Base-by-base conservation (phyloP, 768 basidiomycete species). In the Lactarius psammicola region DNA sequence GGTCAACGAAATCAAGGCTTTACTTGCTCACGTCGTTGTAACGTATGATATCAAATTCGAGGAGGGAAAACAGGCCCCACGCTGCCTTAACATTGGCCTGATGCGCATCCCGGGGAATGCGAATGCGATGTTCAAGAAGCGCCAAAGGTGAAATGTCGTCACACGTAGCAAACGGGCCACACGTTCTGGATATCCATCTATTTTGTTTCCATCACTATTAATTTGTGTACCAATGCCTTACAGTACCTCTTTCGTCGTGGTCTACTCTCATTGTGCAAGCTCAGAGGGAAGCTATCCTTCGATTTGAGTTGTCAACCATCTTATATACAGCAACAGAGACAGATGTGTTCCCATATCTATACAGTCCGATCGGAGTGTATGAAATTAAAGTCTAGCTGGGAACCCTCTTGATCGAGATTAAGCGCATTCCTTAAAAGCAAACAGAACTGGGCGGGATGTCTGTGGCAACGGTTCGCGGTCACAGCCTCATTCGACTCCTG, bases 1-100 rank as follows among this genome's bases (percentile, higher is more conserved):
- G 3, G 70, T 68, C 9, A 70, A 57, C 40, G 68, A 70, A 62
- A 31, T 73, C 36, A 73, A 74, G 67, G 40, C 36, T 13, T 62
- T 74, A 63, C 38, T 74, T 33, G 73, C 73, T 13, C 69, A 73
- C 31, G 40, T 73, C 23, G 23, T 72, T 23, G 30, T 68, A 30
- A 69, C 64, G 30, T 73, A 74, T 56, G 73, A 74, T 42, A 46
- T 74, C 17, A 71, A 72, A 49, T 60, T 69, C 28, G 70, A 71
- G 54, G 40, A 68, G 0, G 69, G 66, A 23, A 68, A 69, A 44
- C 53, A 44, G 9, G 26, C 42, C 1, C 71, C 70, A 3, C 23
- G 18, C 5, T 5, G 44, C 1, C 3, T 51, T 4, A 59, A 56
- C 38, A 51, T 69, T 31, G 63, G 42, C 15, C 10, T 51, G 17